A percentile compares a stretch with the other conserved stretches of the same genome.
These are phyloP conservation scores for Artemisia annua DNA, from an alignment of 129 eudicot genomes.

Conservation along the genomic window DNA sequence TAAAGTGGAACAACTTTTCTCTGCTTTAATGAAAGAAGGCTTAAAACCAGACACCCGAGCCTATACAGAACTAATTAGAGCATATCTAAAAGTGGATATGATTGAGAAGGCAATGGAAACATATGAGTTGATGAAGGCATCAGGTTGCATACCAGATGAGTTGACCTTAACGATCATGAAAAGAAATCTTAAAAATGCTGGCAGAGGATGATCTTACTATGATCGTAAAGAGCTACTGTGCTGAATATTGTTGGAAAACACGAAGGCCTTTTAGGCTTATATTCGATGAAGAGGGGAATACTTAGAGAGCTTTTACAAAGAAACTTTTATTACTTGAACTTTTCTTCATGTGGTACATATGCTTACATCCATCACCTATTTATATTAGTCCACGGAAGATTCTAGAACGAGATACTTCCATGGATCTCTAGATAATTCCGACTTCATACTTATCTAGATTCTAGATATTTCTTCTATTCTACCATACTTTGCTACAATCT, in stretches of 20 bases:
- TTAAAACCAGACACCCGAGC: slow-evolving; percentile 62
- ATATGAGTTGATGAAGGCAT: slow-evolving; percentile 67
- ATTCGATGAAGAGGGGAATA: too few species aligned
- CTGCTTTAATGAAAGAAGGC: slow-evolving; percentile 51
- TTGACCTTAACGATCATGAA: slow-evolving; percentile 65
- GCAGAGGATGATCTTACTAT: slow-evolving; percentile 53
- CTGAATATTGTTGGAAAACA: slow-evolving; percentile 1
- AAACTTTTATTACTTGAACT: too few species aligned
- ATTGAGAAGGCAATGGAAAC: slow-evolving; percentile 71
- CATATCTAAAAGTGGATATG: slow-evolving; percentile 62
- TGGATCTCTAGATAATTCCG: too few species aligned
- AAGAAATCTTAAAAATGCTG: slow-evolving; percentile 59
- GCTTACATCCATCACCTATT: too few species aligned
- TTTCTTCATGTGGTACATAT: too few species aligned
- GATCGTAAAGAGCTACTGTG: slow-evolving; percentile 55
- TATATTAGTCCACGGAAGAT: too few species aligned
- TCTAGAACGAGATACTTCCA: too few species aligned
- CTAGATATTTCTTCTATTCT: too few species aligned
- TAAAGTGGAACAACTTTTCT: slow-evolving; percentile 58
- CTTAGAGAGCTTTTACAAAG: too few species aligned
- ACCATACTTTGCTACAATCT: too few species aligned
- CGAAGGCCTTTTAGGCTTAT: too few species aligned
- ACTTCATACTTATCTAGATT: too few species aligned
- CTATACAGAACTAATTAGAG: slow-evolving; percentile 77
- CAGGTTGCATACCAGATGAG: slow-evolving; percentile 72